Conservation (phyloP, 2,329 filamentous ascomycete genomes). For the Fusarium musae region DNA sequence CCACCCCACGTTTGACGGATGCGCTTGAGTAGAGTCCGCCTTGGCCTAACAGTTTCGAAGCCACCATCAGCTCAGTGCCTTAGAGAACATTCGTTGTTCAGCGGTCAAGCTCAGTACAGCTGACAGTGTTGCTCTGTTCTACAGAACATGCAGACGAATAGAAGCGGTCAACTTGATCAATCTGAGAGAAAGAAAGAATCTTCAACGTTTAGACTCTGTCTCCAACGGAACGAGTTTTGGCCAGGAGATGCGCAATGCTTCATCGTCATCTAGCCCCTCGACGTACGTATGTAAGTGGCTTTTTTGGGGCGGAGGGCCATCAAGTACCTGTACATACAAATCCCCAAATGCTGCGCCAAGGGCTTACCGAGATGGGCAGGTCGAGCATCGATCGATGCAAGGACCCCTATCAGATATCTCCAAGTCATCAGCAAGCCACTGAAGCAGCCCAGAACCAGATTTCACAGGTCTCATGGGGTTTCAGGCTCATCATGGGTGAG, state of each 20-base stretch:
- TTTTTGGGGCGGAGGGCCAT: constrained; percentile 13
- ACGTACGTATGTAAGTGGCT: constrained; percentile 30
- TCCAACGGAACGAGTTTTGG: not conserved
- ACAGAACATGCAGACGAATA: not conserved
- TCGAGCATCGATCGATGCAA: constrained; percentile 16
- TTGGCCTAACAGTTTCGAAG: constrained; percentile 24
- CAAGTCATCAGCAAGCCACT: constrained; percentile 2
- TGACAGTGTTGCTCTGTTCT: not conserved
- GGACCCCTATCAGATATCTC: constrained; percentile 17
- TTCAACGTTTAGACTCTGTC: not conserved
- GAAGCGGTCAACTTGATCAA: not conserved
- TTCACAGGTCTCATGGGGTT: constrained; percentile 1
- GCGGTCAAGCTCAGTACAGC: constrained; percentile 6
- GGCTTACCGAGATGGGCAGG: constrained; percentile 37
- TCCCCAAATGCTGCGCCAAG: not conserved
- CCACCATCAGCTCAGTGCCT: constrained; percentile 21
- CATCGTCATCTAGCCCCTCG: constrained; percentile 31
- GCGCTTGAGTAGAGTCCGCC: constrained; percentile 19
- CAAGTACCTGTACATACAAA: constrained; percentile 23
- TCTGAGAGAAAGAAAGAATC: not conserved
- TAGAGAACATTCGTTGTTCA: constrained; percentile 8
- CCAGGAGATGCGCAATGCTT: constrained; percentile 27
- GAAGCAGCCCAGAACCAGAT: not conserved
- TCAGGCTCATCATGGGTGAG: constrained; percentile 5
- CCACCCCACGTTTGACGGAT: constrained; percentile 29